Conservation (phyloP, 2,329 filamentous ascomycete genomes). For the Ophiostoma sp. region DNA sequence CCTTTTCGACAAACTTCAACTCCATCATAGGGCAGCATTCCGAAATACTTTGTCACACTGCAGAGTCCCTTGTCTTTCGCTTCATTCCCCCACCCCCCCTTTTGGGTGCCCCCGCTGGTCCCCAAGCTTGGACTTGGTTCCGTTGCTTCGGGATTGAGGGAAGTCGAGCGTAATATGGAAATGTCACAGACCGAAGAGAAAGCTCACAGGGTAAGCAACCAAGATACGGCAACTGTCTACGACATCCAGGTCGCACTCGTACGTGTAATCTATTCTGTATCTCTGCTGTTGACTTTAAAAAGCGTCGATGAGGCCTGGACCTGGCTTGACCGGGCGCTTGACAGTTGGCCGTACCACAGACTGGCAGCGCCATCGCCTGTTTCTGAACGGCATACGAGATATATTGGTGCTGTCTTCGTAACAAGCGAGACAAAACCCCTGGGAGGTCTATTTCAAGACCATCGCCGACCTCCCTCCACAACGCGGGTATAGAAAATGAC, state of each 20-base stretch:
- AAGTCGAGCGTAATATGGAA: neutral
- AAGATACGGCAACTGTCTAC: neutral
- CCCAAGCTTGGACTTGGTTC: neutral
- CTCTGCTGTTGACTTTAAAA: neutral
- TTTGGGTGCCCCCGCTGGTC: neutral
- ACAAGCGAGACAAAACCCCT: neutral
- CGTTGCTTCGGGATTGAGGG: conserved; percentile 1
- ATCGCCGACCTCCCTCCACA: neutral
- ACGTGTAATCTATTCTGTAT: neutral
- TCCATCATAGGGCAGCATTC: neutral
- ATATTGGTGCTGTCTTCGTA: neutral
- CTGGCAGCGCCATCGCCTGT: neutral
- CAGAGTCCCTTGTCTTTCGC: neutral
- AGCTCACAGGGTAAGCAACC: neutral
- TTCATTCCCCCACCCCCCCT: neutral
- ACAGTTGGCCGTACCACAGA: neutral
- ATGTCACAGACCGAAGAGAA: neutral
- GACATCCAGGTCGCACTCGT: neutral
- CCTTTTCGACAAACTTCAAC: neutral
- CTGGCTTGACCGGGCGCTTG: neutral
- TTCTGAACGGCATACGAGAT: neutral
- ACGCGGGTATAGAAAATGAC: neutral
- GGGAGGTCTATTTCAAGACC: neutral
- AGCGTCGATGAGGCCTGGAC: neutral
- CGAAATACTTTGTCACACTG: neutral